Evolutionary conservation across 2,329 filamentous ascomycete genomes (phyloP).

Genomic region (Colletotrichum tanaceti): DNA sequence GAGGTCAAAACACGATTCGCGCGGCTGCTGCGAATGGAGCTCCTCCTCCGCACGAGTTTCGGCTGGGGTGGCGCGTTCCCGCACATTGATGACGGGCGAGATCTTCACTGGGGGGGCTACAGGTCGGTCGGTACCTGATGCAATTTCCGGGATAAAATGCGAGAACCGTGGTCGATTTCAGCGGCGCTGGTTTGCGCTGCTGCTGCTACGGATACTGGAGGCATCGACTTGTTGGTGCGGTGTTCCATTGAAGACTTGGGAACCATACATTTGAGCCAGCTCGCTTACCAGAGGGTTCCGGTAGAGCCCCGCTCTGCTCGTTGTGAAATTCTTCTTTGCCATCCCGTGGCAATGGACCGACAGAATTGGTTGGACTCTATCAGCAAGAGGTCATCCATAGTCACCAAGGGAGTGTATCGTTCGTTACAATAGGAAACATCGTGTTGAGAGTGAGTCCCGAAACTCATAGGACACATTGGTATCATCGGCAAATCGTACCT

Average conservation of each 20-base stretch:
- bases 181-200: too few relatives aligned
- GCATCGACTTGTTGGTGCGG: not conserved
- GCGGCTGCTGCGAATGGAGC: not conserved
- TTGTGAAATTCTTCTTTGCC: too few relatives aligned
- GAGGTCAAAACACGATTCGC: conserved; percentile 1
- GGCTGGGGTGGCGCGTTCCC: not conserved
- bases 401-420: too few relatives aligned
- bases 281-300: too few relatives aligned
- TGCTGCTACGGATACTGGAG: too few relatives aligned
- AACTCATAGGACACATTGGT: not conserved
- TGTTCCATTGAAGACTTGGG: not conserved
- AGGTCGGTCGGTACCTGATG: too few relatives aligned
- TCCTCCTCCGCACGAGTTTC: not conserved
- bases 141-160: too few relatives aligned
- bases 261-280: not conserved
- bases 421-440: not conserved
- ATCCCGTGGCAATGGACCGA: not conserved
- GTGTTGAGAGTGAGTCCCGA: not conserved
- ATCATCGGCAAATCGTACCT: conserved; percentile 13
- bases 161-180: too few relatives aligned
- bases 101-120: not conserved
- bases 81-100: not conserved
- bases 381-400: not conserved
- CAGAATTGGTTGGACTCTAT: not conserved
- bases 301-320: too few relatives aligned